phyloP scores from a whole-genome alignment of 306 rosid species.

The Fragaria nilgerrensis region DNA sequence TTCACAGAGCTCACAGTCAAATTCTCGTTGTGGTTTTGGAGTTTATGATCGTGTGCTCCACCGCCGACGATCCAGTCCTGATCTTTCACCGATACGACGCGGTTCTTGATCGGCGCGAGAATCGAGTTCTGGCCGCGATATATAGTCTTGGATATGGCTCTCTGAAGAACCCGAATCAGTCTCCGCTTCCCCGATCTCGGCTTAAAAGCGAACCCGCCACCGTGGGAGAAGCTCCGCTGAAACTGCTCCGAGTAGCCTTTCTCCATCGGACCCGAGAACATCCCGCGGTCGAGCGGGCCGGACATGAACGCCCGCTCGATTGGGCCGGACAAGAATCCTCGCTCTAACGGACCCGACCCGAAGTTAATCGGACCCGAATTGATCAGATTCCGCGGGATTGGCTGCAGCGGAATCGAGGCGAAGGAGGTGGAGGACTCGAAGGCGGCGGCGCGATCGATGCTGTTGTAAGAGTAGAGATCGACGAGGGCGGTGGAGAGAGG shows the following conservation, averaged over 20 bases:
- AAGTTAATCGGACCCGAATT: constrained; percentile 66
- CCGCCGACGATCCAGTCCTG: constrained; percentile 63
- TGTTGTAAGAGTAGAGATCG: constrained; percentile 69
- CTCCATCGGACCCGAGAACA: constrained; percentile 87
- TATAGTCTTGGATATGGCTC: constrained; percentile 73
- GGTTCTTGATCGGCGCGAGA: constrained; percentile 65
- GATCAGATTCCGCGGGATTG: constrained; percentile 59
- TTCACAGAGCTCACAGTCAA: constrained; percentile 68
- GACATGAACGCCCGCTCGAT: constrained; percentile 98
- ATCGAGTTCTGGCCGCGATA: constrained; percentile 70
- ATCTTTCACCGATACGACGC: constrained; percentile 43
- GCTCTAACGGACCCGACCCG: constrained; percentile 73
- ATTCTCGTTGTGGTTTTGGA: constrained; percentile 57
- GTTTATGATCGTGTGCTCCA: constrained; percentile 29
- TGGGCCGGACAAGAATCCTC: constrained; percentile 94
- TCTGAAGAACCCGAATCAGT: constrained; percentile 54
- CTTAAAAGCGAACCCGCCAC: constrained; percentile 45
- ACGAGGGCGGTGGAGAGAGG: constrained; percentile 80
- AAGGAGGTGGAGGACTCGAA: constrained; percentile 90
- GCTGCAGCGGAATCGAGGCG: constrained; percentile 91
- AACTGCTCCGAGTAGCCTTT: constrained; percentile 57
- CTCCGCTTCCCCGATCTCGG: constrained; percentile 55
- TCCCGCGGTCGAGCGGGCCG: constrained; percentile 86
- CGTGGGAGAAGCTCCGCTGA: constrained; percentile 83
- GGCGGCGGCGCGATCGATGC: constrained; percentile 85